Evolutionary conservation across 2,329 filamentous ascomycete genomes (phyloP).

Genomic region (Pseudogymnoascus sp.): DNA sequence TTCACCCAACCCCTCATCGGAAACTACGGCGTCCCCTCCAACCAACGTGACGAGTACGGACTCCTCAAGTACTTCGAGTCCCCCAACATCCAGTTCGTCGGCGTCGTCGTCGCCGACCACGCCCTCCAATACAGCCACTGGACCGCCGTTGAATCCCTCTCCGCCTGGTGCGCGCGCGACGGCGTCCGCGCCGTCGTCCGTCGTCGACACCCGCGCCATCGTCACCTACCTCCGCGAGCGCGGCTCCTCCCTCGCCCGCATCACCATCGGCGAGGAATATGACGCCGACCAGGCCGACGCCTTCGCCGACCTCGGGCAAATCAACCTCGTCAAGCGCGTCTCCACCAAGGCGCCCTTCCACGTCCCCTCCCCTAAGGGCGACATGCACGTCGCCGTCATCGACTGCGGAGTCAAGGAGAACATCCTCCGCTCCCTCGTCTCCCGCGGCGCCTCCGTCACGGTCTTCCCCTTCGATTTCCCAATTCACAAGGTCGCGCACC

Average conservation of each 20-base stretch:
- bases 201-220: conserved; percentile 93
- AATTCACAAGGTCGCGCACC: conserved; percentile 94
- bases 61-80: conserved; percentile 98
- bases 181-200: conserved; percentile 93
- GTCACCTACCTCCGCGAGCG: conserved; percentile 94
- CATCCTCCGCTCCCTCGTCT: conserved; percentile 90
- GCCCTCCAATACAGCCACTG: conserved; percentile 94
- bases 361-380: conserved; percentile 74
- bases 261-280: conserved; percentile 94
- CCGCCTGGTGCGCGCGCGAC: conserved; percentile 92
- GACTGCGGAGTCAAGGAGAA: conserved; percentile 99
- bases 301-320: conserved; percentile 89
- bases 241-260: conserved; percentile 89
- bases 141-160: conserved; percentile 92
- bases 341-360: conserved; percentile 98
- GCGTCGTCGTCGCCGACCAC: conserved; percentile 92
- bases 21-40: conserved; percentile 95
- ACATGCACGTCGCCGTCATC: conserved; percentile 86
- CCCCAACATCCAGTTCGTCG: conserved; percentile 91
- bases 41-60: conserved; percentile 76
- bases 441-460: conserved; percentile 84
- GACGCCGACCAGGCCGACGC: conserved; percentile 97
- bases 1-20: conserved; percentile 97
- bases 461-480: conserved; percentile 96
- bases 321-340: conserved; percentile 92